Evolutionary conservation across 495 filamentous ascomycete species (phyloP), one percentile per base, ranked within the genome.

Genomic region (Aspergillus homomorphus): DNA sequence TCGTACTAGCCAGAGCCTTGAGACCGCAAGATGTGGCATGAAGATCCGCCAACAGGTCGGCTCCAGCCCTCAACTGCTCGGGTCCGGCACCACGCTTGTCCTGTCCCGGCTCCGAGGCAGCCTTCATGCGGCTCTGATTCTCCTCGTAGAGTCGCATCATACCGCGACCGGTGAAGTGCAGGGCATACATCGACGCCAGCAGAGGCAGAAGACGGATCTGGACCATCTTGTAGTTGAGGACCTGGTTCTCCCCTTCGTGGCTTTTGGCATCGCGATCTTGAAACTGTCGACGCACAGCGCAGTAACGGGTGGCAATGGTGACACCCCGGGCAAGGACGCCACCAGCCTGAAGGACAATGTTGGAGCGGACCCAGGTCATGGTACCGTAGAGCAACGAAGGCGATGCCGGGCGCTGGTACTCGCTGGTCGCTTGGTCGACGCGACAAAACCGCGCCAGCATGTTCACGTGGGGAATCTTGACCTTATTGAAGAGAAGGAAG

Each of bases 191-290:
- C n/a, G 84, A 79, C 3, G 88, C 88, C 10, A 90, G 70, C 1
- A 90, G 73, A 3, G 88, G 86, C 28, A 90, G 73, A 4, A 90
- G 69, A 16, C 88, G 80, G 56, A 87, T 78, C 66, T 89, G 87
- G n/a, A 90, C 87, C 78, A 86, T 89, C 54, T 86, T 87, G 69
- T 90, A 91, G 67, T 87, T 85, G 38, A 91, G 74, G 0, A 90
- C 87, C 62, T 84, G 85, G 60, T 79, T 88, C 68, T 91, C 88
- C 28, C 80, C 82, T 5, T 75, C 74, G 48, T 78, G 70, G 54
- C 65, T 68, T 28, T 77, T 73, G 1, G 82, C 82, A 71, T 89
- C 86, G 6, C 83, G 79, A 63, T 89, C 87, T 63, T 87, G 82
- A 69, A 90, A 90, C 67, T 91, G 88, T 22, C 84, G 73, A 5